A percentile compares a stretch with the other conserved stretches of the same genome.
Conservation (phyloP, 1,139 yeast species). For the Groenewaldozyma auringiensis region DNA sequence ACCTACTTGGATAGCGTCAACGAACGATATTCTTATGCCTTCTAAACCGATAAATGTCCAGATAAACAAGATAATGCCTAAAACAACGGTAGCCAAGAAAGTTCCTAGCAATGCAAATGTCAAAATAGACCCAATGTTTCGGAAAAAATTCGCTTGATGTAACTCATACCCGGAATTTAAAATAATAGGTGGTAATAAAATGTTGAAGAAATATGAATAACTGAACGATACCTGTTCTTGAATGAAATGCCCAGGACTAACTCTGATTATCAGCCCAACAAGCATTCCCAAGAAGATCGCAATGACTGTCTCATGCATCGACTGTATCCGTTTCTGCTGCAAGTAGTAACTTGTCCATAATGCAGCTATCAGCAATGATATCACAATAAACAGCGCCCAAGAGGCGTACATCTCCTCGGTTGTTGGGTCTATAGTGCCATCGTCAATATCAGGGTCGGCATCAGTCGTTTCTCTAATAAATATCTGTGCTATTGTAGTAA, state of each 20-base stretch:
- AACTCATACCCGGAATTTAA: constrained; percentile 93
- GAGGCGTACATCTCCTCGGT: constrained; percentile 93
- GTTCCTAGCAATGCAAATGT: constrained; percentile 98
- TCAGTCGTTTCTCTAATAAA: constrained; percentile 27
- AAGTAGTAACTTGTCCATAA: constrained; percentile 92
- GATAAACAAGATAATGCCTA: constrained; percentile 74
- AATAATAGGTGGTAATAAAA: constrained; percentile 91
- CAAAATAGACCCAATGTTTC: constrained; percentile 83
- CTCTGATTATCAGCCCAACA: constrained; percentile 82
- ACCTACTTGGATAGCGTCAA: constrained; percentile 94
- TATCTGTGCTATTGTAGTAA: neutral
- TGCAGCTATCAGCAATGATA: constrained; percentile 75
- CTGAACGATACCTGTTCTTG: constrained; percentile 96
- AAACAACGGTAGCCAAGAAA: constrained; percentile 78
- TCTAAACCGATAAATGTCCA: constrained; percentile 94
- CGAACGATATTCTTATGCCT: constrained; percentile 79
- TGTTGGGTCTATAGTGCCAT: constrained; percentile 75
- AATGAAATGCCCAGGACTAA: constrained; percentile 92
- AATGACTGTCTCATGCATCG: constrained; percentile 92
- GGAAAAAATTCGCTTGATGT: constrained; percentile 90
- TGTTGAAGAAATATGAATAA: constrained; percentile 88
- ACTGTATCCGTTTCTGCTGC: constrained; percentile 85
- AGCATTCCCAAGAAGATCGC: constrained; percentile 96
- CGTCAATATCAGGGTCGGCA: constrained; percentile 40
- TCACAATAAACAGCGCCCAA: constrained; percentile 89